Percentiles rank a stretch among this genome's conserved stretches.
These are phyloP conservation scores for Adenanthera pavonina DNA, from an alignment of 306 rosid species.

Conservation along the genomic window DNA sequence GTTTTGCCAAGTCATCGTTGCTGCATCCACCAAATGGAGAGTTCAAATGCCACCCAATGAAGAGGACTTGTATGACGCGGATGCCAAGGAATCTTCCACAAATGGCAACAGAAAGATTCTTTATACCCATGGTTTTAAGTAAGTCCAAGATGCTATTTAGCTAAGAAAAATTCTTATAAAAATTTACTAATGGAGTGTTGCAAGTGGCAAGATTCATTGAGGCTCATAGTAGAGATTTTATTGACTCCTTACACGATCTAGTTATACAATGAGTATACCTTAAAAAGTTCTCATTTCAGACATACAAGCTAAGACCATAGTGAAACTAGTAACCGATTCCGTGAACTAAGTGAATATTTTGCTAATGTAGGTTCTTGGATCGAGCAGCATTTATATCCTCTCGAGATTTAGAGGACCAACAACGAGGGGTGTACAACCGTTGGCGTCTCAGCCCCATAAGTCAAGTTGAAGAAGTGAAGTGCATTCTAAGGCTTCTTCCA, in stretches of 20 bases:
- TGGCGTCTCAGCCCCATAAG: constrained; percentile 89
- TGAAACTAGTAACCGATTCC: background rate
- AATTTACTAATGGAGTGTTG: too few species aligned
- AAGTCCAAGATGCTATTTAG: constrained; percentile 39
- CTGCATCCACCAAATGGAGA: constrained; percentile 73
- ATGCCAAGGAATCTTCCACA: constrained; percentile 53
- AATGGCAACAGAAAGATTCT: constrained; percentile 72
- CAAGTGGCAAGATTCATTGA: too few species aligned
- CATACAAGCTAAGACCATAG: background rate
- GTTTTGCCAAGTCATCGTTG: constrained; percentile 81
- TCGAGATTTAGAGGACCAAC: constrained; percentile 67
- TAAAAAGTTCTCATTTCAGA: background rate
- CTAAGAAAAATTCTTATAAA: too few species aligned
- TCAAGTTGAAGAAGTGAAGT: constrained; percentile 97
- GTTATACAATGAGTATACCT: too few species aligned
- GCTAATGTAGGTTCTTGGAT: constrained; percentile 78
- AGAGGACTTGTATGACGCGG: constrained; percentile 54
- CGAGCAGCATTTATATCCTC: constrained; percentile 88
- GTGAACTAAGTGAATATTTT: background rate
- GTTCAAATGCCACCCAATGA: constrained; percentile 64
- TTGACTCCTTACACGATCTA: background rate
- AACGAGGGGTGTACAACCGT: constrained; percentile 49
- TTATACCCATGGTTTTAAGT: constrained; percentile 96
- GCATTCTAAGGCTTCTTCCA: constrained; percentile 91
- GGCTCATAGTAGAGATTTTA: too few species aligned